Base-by-base conservation (phyloP, 805 yeast species). In the Pichia nanzhaoensis region DNA sequence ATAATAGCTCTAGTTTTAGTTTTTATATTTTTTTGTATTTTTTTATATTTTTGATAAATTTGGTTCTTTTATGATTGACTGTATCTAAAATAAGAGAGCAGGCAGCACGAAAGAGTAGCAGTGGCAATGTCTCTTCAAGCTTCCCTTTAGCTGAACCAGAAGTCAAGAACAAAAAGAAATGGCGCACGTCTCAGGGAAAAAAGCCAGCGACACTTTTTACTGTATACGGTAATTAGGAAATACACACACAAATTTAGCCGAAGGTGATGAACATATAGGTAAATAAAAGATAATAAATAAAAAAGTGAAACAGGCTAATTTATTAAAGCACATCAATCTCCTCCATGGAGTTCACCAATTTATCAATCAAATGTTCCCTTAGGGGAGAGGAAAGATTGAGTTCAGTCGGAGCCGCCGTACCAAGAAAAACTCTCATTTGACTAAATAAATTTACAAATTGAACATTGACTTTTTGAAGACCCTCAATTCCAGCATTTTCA, bases 391-490 rank as follows among this genome's bases (percentile, higher is more conserved):
- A 53, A 10, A 53, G 37, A 12, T 38, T 34, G 3, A 50, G 42
- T 2, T 49, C 48, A 21, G 48, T 50, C 31, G 43, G 49, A 22
- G 44, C 42, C 16, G 51, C 34, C 37, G 55, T 55, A 10, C 64
- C 64, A 24, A 58, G 52, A 45, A 57, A 61, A n/a, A 61, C 59
- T 45, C 66, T 52, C 59, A 61, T 52, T 34, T 58, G 55, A 18
- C 57, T 63, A 24, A 58, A 42, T 8, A 60, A 55, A 37, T 61
- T 57, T 22, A 58, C 37, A 27, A 61, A 38, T 28, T 57, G 57
- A 50, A 54, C 54, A 39, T 56, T 57, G 22, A 58, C 46, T 37
- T 51, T 54, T 5, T 61, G 55, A 32, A 56, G 52, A 2, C 34
- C 40, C n/a, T 13, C 12, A 5, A 30, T 5, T 13, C 33, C 14